Evolutionary conservation across 1,139 yeast genomes (phyloP).

Genomic region (Yamadazyma kanchanaburiensis): DNA sequence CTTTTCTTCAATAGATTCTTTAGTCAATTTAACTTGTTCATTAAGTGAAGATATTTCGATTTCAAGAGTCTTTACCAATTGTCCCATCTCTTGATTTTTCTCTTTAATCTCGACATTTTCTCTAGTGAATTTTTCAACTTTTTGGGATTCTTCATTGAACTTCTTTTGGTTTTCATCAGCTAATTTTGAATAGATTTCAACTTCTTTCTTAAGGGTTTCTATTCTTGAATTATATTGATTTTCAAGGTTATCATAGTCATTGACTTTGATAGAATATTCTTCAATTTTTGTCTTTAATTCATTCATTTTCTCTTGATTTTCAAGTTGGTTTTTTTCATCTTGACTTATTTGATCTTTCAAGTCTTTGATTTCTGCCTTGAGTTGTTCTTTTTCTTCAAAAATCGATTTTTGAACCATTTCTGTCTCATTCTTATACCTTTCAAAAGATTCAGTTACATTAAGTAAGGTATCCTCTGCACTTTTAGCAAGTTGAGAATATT

Average conservation of each 20-base stretch:
- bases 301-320: conserved; percentile 14
- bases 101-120: conserved; percentile 43
- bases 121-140: conserved; percentile 53
- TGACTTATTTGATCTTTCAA: conserved; percentile 17
- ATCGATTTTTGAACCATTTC: conserved; percentile 13
- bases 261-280: conserved; percentile 24
- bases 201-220: conserved; percentile 34
- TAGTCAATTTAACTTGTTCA: conserved; percentile 21
- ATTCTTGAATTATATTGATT: conserved; percentile 33
- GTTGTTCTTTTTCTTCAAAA: conserved; percentile 19
- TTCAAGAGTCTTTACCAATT: conserved; percentile 31
- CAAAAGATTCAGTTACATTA: conserved; percentile 37
- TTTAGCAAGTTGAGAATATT: conserved; percentile 36
- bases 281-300: conserved; percentile 23
- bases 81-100: conserved; percentile 33
- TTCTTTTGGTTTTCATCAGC: conserved; percentile 50
- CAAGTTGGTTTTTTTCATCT: conserved; percentile 15
- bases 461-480: conserved; percentile 41
- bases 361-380: conserved; percentile 14
- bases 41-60: conserved; percentile 17
- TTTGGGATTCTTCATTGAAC: conserved; percentile 56
- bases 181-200: conserved; percentile 48
- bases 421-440: conserved; percentile 26
- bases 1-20: conserved; percentile 20
- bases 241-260: conserved; percentile 33